Percentiles rank a stretch among this genome's conserved stretches.
These are phyloP conservation scores for Rubroboletus satanas DNA, from an alignment of 768 basidiomycete species.

Conservation along the genomic window DNA sequence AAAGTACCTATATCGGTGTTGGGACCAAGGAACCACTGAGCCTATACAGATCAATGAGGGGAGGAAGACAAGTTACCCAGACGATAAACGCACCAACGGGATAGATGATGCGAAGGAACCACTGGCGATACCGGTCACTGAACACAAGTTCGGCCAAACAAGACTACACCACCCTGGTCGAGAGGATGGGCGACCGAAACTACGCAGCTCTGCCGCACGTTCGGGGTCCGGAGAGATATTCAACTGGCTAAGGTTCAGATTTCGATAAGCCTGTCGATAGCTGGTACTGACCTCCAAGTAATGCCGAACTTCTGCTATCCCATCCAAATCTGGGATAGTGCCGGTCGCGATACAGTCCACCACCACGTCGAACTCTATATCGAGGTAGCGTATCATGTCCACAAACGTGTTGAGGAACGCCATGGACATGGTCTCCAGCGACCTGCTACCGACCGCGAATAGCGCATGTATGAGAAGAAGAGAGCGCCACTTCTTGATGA, in stretches of 20 bases:
- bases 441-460: slow-evolving; percentile 2
- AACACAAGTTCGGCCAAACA: slow-evolving; percentile 12
- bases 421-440: slow-evolving; percentile 2
- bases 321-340: slow-evolving; percentile 8
- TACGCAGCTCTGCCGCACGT: slow-evolving; percentile 9
- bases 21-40: slow-evolving; percentile 12
- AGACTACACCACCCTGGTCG: slow-evolving; percentile 12
- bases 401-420: slow-evolving; percentile 10
- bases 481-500: slow-evolving; percentile 8
- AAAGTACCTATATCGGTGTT: background rate
- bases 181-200: slow-evolving; percentile 12
- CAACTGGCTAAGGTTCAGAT: background rate
- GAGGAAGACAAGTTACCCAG: too few relatives aligned
- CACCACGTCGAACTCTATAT: slow-evolving; percentile 7
- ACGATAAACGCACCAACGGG: slow-evolving; percentile 5
- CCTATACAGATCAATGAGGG: slow-evolving; percentile 1
- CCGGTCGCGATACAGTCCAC: slow-evolving; percentile 13
- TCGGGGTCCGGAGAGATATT: slow-evolving; percentile 4
- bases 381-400: slow-evolving; percentile 9
- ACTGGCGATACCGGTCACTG: slow-evolving; percentile 4
- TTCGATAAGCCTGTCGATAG: background rate
- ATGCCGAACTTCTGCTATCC: background rate
- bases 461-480: slow-evolving; percentile 13
- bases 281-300: background rate
- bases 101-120: slow-evolving; percentile 12